Evolutionary conservation across 2,329 filamentous ascomycete genomes (phyloP), one percentile per base, ranked within the genome.

Genomic region (Pseudogymnoascus sp.): DNA sequence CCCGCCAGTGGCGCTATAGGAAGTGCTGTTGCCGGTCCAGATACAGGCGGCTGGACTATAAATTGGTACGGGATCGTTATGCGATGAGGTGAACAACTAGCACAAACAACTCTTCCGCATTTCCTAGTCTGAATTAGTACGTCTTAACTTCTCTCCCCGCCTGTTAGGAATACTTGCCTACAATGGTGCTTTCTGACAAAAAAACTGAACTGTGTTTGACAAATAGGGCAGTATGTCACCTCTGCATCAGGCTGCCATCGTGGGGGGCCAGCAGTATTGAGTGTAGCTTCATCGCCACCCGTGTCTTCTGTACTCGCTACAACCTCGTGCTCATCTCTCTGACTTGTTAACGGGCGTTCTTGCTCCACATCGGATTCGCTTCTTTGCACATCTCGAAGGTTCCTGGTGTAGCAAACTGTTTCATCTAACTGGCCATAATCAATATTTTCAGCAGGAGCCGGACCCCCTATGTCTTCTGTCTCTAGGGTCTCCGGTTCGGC

Each of bases 41-140:
- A 62, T 25, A 62, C 21, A 0, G 89, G 88, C 2, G 90, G 89
- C 59, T 88, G 88, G 25, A 97, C 92, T 67, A 97, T 96, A 74
- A 91, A 97, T 72, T 95, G 90, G 67, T 93, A 85, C 0, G 93
- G 93, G 66, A 97, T 97, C 3, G 90, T 96, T 72, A 97, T 97
- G 65, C 92, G 86, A 75, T 97, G 93, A 3, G 93, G 93, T 2
- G 93, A 97, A 77, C 93, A 97, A 18, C 86, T 82, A 64, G 88
- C 87, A 75, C 93, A 97, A 23, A 97, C 93, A 7, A 97, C 93
- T 65, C 92, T 82, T 53, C 93, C 93, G 73, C 93, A 97, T 83
- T 96, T 97, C 68, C 88, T 89, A 65, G 1, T 11, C 59, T 28
- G 4, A 46, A 43, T 5, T 56, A 56, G 53, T 37, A 16, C 34